Evolutionary conservation across 202 grass and related monocot species (phyloP).

Genomic region (Tripidium arundinaceum): DNA sequence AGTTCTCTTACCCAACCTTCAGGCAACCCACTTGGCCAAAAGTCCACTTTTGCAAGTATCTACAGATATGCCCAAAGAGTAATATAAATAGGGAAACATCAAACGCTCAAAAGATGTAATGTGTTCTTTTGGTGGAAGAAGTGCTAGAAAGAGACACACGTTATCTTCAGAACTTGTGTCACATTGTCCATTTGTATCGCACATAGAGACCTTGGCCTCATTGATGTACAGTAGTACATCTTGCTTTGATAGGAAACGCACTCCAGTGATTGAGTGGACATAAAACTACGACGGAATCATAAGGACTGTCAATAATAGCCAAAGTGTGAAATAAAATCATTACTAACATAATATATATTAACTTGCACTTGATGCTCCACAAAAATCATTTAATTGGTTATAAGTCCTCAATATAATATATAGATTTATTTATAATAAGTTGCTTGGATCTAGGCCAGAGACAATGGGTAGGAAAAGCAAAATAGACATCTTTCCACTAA

Average conservation of each 20-base stretch:
- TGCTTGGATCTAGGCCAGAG: neutral
- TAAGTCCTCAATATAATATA: neutral
- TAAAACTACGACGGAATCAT: conserved; percentile 41
- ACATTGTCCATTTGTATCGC: conserved; percentile 17
- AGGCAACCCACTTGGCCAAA: conserved; percentile 39
- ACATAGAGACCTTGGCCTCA: conserved; percentile 21
- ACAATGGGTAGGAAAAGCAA: neutral
- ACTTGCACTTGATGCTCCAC: neutral
- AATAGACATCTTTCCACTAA: neutral
- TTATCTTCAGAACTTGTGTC: conserved; percentile 8
- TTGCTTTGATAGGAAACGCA: conserved; percentile 45
- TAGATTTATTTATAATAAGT: neutral
- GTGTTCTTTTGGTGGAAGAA: neutral
- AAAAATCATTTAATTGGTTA: neutral
- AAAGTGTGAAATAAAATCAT: neutral
- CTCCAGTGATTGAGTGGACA: conserved; percentile 27
- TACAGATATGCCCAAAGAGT: too few species aligned
- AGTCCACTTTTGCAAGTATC: conserved; percentile 43
- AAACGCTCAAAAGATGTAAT: too few species aligned
- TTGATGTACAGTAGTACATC: conserved; percentile 49
- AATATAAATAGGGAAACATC: too few species aligned
- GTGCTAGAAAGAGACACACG: conserved; percentile 9
- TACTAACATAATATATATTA: neutral
- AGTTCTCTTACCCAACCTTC: conserved; percentile 59
- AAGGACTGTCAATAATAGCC: neutral